Evolutionary conservation across 2,329 filamentous ascomycete species (phyloP).

Genomic region (Acephala macrosclerotiorum): DNA sequence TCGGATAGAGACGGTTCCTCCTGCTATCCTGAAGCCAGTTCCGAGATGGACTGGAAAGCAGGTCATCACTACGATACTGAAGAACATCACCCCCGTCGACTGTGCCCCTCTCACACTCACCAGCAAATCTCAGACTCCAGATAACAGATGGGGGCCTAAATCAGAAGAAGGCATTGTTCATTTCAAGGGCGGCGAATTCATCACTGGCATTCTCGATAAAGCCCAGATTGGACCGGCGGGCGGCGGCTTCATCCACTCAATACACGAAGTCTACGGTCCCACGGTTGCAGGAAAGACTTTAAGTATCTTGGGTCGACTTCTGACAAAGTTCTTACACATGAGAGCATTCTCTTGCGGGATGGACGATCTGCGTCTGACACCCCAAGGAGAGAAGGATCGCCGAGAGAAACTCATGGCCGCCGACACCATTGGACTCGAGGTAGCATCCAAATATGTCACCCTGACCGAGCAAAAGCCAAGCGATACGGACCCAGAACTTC

Average conservation of each 20-base stretch:
- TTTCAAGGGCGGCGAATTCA: slow-evolving; percentile 85
- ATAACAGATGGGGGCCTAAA: slow-evolving; percentile 79
- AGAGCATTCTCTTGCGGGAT: slow-evolving; percentile 97
- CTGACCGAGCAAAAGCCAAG: slow-evolving; percentile 69
- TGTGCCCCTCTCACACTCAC: slow-evolving; percentile 81
- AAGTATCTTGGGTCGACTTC: slow-evolving; percentile 85
- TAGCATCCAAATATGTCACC: slow-evolving; percentile 89
- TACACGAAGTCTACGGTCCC: slow-evolving; percentile 93
- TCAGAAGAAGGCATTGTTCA: slow-evolving; percentile 82
- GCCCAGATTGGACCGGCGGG: slow-evolving; percentile 88
- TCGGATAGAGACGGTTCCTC: slow-evolving; percentile 80
- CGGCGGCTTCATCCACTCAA: slow-evolving; percentile 87
- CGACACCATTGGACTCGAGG: slow-evolving; percentile 73
- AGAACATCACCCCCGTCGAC: slow-evolving; percentile 84
- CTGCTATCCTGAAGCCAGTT: slow-evolving; percentile 82
- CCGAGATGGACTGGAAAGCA: slow-evolving; percentile 96
- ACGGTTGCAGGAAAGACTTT: slow-evolving; percentile 85
- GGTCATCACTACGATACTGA: slow-evolving; percentile 88
- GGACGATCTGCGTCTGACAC: slow-evolving; percentile 89
- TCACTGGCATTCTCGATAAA: slow-evolving; percentile 94
- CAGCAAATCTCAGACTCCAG: slow-evolving; percentile 79
- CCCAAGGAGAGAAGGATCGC: slow-evolving; percentile 76
- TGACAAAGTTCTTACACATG: slow-evolving; percentile 92
- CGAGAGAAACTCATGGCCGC: slow-evolving; percentile 73
- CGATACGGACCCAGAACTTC: slow-evolving; percentile 74